Base-by-base conservation (phyloP, 352 stramenopile genomes). In the Globisporangium parvum region DNA sequence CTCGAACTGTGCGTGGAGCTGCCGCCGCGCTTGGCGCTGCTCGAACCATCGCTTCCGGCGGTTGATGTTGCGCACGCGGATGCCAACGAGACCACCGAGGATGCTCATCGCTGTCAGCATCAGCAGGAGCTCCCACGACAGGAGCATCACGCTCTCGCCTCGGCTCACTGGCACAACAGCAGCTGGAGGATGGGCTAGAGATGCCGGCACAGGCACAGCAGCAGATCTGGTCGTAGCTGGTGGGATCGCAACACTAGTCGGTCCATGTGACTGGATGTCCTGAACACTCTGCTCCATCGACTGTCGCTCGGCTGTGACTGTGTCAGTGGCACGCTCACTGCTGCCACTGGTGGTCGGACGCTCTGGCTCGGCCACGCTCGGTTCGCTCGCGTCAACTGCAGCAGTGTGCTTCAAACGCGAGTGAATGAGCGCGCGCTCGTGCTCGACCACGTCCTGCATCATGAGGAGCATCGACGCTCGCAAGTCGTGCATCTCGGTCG, bases 401-500 rank as follows among this genome's bases (percentile, higher is more conserved):
- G 73, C 68, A 6, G 55, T 20, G 17, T 44, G 55, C 57, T 75
- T 60, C 18, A 86, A 37, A 0, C 68, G 66, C 28, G 65, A 48
- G 21, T 75, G 75, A 47, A 87, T 77, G 21, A 69, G 69, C 40
- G 73, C 53, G 9, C 70, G 75, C 54, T 89, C 76, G 39, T 83
- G 69, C 51, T 74, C 66, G 9, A 86, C 69, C 55, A 87, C 60
- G 44, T 87, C 76, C 33, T 72, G 67, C 23, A 77, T 86, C 41
- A 75, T 63, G 15, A 60, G 53, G 17, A 82, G 54, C 46, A 87
- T 71, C n/a, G 81, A 71, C 3, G 55, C 53, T 23, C 77, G 72
- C 39, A 90, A 51, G 35, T 76, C 61, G 64, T 77, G 68, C 77
- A 90, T 90, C 57, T 90, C 77, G n/a, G 58, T 69, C 11, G 74